Evolutionary conservation across 305 asterid species (phyloP).

Genomic region (Ajuga reptans): DNA sequence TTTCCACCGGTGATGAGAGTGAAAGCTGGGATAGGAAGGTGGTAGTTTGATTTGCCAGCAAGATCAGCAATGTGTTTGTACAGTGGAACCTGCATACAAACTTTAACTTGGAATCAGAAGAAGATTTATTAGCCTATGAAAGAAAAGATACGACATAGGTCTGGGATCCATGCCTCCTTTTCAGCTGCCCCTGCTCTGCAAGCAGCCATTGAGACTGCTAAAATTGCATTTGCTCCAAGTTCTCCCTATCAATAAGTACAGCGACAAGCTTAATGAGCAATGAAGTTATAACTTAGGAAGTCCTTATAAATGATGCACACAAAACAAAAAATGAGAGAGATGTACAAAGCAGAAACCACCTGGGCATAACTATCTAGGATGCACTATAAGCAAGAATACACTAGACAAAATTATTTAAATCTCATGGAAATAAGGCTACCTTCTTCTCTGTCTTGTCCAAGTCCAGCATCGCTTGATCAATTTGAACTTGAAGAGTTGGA

Average conservation of each 20-base stretch:
- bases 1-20: conserved; percentile 90
- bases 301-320: neutral
- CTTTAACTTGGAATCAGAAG: conserved; percentile 17
- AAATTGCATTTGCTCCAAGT: conserved; percentile 92
- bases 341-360: neutral
- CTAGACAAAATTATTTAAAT: conserved; percentile 8
- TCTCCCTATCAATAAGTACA: conserved; percentile 55
- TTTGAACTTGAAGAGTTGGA: conserved; percentile 92
- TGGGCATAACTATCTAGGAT: neutral
- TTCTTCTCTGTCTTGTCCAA: conserved; percentile 94
- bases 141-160: neutral
- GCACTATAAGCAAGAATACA: conserved; percentile 2
- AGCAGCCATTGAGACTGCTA: conserved; percentile 98
- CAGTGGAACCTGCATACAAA: conserved; percentile 65
- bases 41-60: conserved; percentile 61
- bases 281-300: neutral
- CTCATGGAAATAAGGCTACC: conserved; percentile 35
- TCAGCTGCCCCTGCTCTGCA: conserved; percentile 99
- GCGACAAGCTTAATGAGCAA: conserved; percentile 19
- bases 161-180: conserved; percentile 58
- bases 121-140: neutral
- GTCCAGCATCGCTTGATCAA: conserved; percentile 97
- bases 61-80: conserved; percentile 95
- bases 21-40: conserved; percentile 87
- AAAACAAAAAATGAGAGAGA: neutral